Conservation (phyloP, 257 asterid genomes). For the Ocimum tenuiflorum region DNA sequence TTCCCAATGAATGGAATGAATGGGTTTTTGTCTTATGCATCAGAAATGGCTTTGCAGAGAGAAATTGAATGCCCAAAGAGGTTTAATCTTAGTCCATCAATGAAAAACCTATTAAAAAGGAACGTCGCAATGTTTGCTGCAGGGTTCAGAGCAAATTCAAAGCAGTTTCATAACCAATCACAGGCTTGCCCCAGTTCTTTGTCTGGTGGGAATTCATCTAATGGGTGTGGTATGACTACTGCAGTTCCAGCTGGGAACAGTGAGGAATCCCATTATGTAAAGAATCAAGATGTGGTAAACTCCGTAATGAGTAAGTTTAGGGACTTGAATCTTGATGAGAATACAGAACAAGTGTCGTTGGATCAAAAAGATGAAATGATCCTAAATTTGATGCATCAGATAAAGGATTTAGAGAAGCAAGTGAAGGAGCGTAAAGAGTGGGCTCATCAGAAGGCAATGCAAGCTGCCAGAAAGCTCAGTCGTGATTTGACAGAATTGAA, state of each 20-base stretch:
- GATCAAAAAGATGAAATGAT: constrained; percentile 83
- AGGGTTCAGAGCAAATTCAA: constrained; percentile 70
- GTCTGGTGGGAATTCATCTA: constrained; percentile 37
- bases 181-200: constrained; percentile 50
- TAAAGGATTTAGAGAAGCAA: constrained; percentile 76
- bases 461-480: constrained; percentile 90
- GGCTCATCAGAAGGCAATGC: constrained; percentile 97
- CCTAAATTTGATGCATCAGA: constrained; percentile 63
- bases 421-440: constrained; percentile 86
- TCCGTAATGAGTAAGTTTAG: constrained; percentile 72
- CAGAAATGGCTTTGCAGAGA: constrained; percentile 59
- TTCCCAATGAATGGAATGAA: no score
- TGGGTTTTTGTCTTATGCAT: constrained; percentile 44
- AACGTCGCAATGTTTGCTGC: constrained; percentile 93
- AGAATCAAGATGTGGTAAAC: constrained; percentile 70
- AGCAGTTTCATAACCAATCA: constrained; percentile 48
- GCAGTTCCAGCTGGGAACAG: constrained; percentile 30
- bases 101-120: constrained; percentile 75
- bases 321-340: constrained; percentile 79
- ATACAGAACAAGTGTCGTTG: constrained; percentile 40
- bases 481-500: constrained; percentile 83
- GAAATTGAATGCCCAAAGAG: constrained; percentile 91
- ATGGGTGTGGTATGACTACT: constrained; percentile 22
- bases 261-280: constrained; percentile 44
- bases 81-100: constrained; percentile 78